phyloP scores from a whole-genome alignment of 257 asterid species.

The Fraxinus quadrangulata region DNA sequence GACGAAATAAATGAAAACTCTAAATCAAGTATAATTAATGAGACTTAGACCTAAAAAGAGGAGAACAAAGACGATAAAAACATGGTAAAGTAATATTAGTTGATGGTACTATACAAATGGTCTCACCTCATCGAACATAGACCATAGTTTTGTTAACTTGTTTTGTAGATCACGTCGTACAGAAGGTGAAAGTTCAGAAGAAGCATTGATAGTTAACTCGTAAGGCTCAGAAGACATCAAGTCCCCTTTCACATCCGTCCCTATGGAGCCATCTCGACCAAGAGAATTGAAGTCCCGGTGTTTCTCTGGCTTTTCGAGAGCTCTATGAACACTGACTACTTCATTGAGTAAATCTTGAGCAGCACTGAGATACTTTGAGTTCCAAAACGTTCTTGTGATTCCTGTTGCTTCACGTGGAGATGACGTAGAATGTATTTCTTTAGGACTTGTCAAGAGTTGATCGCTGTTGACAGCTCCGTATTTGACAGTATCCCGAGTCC shows the following conservation, averaged over 20 bases:
- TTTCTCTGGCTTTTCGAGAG: conserved; percentile 37
- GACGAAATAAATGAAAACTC: neutral
- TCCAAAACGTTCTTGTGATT: conserved; percentile 35
- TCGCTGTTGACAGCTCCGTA: conserved; percentile 28
- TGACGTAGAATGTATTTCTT: conserved; percentile 31
- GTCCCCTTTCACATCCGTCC: conserved; percentile 33
- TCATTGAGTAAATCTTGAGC: conserved; percentile 68
- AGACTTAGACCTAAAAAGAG: neutral
- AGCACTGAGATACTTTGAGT: conserved; percentile 61
- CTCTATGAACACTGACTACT: conserved; percentile 51
- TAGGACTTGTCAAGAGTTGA: conserved; percentile 32
- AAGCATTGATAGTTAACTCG: conserved; percentile 27
- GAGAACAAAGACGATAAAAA: neutral
- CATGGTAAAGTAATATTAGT: neutral
- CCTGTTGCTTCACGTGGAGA: conserved; percentile 33
- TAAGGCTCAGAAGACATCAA: conserved; percentile 34
- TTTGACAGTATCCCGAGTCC: conserved; percentile 27
- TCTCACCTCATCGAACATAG: conserved; percentile 68
- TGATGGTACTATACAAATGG: neutral
- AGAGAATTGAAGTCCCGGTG: conserved; percentile 27
- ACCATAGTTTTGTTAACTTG: conserved; percentile 58
- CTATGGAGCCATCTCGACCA: conserved; percentile 34
- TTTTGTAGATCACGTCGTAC: conserved; percentile 56
- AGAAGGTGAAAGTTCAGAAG: conserved; percentile 48
- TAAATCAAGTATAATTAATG: neutral